A percentile compares a stretch with the other conserved stretches of the same genome.
Evolutionary conservation across 768 basidiomycete genomes (phyloP).

Genomic region (Mycena capillaripes): DNA sequence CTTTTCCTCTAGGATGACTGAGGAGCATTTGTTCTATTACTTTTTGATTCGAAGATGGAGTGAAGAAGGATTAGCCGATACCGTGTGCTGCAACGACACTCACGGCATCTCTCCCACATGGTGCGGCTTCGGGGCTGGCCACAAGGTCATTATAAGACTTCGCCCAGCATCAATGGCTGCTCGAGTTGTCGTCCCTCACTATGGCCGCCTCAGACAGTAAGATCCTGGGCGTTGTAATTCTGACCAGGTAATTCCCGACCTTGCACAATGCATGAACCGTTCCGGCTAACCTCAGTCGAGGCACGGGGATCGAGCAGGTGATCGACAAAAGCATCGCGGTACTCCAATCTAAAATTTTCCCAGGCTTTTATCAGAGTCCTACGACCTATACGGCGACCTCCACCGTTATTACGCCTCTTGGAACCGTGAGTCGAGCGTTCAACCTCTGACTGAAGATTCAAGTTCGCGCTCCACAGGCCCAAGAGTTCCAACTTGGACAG

Average conservation of each 20-base stretch:
- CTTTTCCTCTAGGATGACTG: too few relatives aligned
- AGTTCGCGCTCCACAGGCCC: conserved; percentile 50
- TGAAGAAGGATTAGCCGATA: too few relatives aligned
- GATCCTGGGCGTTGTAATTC: conserved; percentile 69
- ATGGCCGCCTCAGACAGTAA: conserved; percentile 46
- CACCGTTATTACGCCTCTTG: conserved; percentile 77
- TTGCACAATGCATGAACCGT: too few relatives aligned
- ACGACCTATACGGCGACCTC: conserved; percentile 67
- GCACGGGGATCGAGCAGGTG: conserved; percentile 71
- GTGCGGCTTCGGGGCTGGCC: too few relatives aligned
- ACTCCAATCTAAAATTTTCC: neutral
- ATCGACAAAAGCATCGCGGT: conserved; percentile 2
- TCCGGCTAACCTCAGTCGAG: conserved; percentile 46
- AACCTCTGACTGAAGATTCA: conserved; percentile 1
- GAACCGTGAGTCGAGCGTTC: conserved; percentile 62
- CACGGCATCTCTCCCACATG: too few relatives aligned
- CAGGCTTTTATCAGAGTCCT: conserved; percentile 77
- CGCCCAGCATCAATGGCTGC: neutral
- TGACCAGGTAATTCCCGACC: conserved; percentile 39
- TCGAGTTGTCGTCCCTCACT: neutral
- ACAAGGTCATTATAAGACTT: conserved; percentile 11
- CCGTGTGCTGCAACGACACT: too few relatives aligned
- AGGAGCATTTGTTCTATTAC: too few relatives aligned
- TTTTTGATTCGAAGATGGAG: too few relatives aligned
- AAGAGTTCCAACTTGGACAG: conserved; percentile 71